Conservation (phyloP, 2,329 filamentous ascomycete species). For the Cladobotryum mycophilum region DNA sequence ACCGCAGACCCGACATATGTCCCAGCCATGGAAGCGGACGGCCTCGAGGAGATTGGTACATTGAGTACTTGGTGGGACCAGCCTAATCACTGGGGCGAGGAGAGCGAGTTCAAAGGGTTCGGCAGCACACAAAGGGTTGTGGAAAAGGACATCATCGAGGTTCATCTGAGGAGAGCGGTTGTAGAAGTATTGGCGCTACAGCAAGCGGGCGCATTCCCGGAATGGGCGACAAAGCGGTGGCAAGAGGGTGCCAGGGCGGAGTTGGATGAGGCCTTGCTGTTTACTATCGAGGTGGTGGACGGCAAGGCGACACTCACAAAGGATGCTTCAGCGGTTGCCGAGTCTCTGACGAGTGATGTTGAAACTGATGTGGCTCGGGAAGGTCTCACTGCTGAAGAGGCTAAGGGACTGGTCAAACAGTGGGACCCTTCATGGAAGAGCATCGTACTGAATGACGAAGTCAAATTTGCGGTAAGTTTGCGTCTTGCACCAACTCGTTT, state of each 20-base stretch:
- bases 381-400: constrained; percentile 31
- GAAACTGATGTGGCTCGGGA: constrained; percentile 19
- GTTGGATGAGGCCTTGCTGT: constrained; percentile 28
- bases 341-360: constrained; percentile 26
- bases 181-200: constrained; percentile 44
- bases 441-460: constrained; percentile 48
- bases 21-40: constrained; percentile 40
- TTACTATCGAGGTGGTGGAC: constrained; percentile 34
- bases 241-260: constrained; percentile 25
- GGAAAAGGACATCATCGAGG: constrained; percentile 41
- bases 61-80: constrained; percentile 49
- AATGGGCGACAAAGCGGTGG: constrained; percentile 30
- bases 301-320: constrained; percentile 36
- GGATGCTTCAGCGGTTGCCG: constrained; percentile 28
- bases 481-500: not conserved
- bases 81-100: constrained; percentile 44
- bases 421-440: constrained; percentile 54
- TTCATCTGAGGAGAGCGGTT: constrained; percentile 44
- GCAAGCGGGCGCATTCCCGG: constrained; percentile 23
- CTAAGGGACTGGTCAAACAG: constrained; percentile 34
- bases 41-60: constrained; percentile 42
- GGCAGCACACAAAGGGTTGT: constrained; percentile 32
- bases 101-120: constrained; percentile 41
- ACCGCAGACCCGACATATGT: constrained; percentile 34
- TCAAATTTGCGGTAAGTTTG: constrained; percentile 69